Base-by-base conservation (phyloP, 2,329 filamentous ascomycete genomes). In the Cercospora zeae-maydis region DNA sequence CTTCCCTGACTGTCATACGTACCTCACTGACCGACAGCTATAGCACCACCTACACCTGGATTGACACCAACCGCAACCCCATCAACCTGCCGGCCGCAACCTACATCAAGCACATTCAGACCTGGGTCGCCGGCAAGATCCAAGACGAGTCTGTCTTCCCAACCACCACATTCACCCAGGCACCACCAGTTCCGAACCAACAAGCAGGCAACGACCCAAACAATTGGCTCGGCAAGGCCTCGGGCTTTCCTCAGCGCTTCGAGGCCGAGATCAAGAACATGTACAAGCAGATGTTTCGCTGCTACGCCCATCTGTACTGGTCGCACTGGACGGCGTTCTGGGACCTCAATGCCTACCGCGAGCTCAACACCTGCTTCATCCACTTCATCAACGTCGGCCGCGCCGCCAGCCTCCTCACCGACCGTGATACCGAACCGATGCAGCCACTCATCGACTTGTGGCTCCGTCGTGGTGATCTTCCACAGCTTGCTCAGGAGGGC, bases 1-100 rank as follows among this genome's bases (percentile, higher is more conserved):
- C 36, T 33, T 11, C 24, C 30, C 47, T 27, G 13, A 24, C 30
- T 13, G 1, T 9, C 24, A 8, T 27, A 30, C 30, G 14, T 24
- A 31, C 30, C 47, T 51, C 16, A 42, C 31, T 42, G 16, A 19
- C 55, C 34, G 55, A 58, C 52, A n/a, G 57, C 19, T 19, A 19
- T n/a, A 96, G 95, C 72, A 89, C 96, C 77, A 96, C 92, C 27
- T 98, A 96, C 77, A 97, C 93, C 54, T 98, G 93, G 93, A 85
- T 98, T 59, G 96, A 97, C 78, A 88, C 88, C 68, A 88, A 91
- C 72, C 87, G 89, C 70, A 88, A 92, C 74, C 92, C 93, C 10
- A 92, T 96, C 67, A 93, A 96, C 78, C 89, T 98, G 45, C 92
- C 93, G 3, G 93, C 93, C 6, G 88, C 88, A 66, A 92, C 96